phyloP scores from a whole-genome alignment of 495 filamentous ascomycete species.

The Penicillium herquei region DNA sequence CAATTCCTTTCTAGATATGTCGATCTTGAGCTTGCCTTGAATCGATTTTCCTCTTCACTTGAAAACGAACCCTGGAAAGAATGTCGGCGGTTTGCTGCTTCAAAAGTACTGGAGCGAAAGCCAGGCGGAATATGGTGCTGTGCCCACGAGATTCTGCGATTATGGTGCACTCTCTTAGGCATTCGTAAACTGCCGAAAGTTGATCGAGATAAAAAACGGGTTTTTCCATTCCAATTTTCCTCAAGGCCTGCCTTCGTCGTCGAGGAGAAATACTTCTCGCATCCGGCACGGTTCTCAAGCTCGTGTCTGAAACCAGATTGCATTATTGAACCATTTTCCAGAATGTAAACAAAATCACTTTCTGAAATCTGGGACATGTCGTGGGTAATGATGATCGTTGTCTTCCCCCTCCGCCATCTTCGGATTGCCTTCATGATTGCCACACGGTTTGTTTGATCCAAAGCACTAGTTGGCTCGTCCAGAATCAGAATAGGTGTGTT shows the following conservation, averaged over 20 bases:
- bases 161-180: conserved; percentile 2
- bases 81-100: background rate
- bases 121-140: conserved; percentile 17
- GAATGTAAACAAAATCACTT: conserved; percentile 75
- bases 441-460: conserved; percentile 71
- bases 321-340: conserved; percentile 68
- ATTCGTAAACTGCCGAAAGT: background rate
- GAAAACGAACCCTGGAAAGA: background rate
- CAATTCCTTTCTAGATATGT: background rate
- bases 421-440: conserved; percentile 72
- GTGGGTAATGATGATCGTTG: conserved; percentile 86
- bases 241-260: background rate
- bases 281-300: conserved; percentile 33
- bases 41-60: too few species aligned
- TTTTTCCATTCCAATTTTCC: background rate
- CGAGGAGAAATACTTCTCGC: conserved; percentile 19
- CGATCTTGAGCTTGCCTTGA: background rate
- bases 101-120: conserved; percentile 13
- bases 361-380: conserved; percentile 77
- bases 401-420: conserved; percentile 65
- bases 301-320: conserved; percentile 61
- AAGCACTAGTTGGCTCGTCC: conserved; percentile 80
- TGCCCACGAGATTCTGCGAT: conserved; percentile 8
- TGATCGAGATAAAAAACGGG: background rate
- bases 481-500: conserved; percentile 79